Evolutionary conservation across 805 yeast species (phyloP).

Genomic region (Vanderwaltozyma tropicalis): DNA sequence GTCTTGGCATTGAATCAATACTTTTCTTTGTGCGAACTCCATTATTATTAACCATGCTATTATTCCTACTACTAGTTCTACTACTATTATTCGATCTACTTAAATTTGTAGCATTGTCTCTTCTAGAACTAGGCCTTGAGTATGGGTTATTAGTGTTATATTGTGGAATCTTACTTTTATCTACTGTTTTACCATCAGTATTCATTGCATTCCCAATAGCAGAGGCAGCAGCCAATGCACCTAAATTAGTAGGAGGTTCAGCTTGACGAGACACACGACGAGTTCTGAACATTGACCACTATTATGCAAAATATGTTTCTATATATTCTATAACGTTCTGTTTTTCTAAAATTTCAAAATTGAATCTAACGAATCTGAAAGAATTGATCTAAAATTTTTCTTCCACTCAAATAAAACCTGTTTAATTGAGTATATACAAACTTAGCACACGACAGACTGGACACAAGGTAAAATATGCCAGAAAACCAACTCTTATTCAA

Average conservation of each 20-base stretch:
- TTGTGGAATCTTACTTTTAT: conserved; percentile 17
- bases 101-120: neutral
- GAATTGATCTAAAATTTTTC: neutral
- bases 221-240: conserved; percentile 55
- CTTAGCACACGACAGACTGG: too few species aligned
- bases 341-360: too few species aligned
- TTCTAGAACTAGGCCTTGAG: conserved; percentile 3
- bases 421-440: too few species aligned
- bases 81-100: neutral
- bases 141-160: conserved; percentile 12
- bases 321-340: too few species aligned
- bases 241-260: conserved; percentile 29
- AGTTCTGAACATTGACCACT: conserved; percentile 1
- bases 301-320: too few species aligned
- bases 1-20: conserved; percentile 3
- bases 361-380: too few species aligned
- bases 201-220: conserved; percentile 41
- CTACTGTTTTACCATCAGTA: conserved; percentile 17
- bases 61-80: conserved; percentile 4
- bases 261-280: conserved; percentile 1
- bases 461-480: too few species aligned
- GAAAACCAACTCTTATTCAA: too few species aligned
- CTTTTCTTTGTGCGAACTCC: conserved; percentile 3
- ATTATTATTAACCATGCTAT: conserved; percentile 1
- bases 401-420: too few species aligned